Evolutionary conservation across 2,329 filamentous ascomycete genomes (phyloP), one percentile per base, ranked within the genome.

Genomic region (Nothophaeocryptopus gaeumannii): DNA sequence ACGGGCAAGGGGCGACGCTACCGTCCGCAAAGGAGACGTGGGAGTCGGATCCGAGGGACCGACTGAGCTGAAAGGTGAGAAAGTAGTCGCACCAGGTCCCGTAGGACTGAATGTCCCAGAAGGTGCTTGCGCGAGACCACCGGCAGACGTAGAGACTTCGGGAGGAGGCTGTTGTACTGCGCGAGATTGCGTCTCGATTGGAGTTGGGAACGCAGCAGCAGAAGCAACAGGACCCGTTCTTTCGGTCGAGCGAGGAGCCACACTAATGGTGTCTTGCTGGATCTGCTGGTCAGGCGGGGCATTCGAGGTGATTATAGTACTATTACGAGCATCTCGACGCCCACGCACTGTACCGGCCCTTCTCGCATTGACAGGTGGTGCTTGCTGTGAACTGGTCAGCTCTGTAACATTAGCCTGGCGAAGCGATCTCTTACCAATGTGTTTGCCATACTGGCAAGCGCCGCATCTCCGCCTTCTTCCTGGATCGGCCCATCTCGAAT

Each of bases 301-400:
- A 45, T 53, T 53, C 44, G 45, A 51, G 41, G 44, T 59, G 34
- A 61, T 50, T 45, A 93, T 92, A 47, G 96, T 84, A 1, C 91
- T 96, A 70, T 95, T 95, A 51, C 92, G 83, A 55, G 95, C 89
- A 67, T 97, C 92, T 65, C 93, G 82, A 53, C 93, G 86, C 44
- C 93, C 93, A 59, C 93, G 82, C 12, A 95, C 76, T 11, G 90
- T 96, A 39, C 88, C 86, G 11, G 81, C 74, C 51, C 71, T 68
- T 35, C 70, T 69, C 13, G 51, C 49, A 29, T 56, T 58, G 20
- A 56, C 80, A 14, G 89, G 83, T 48, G 83, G 79, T 20, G 72
- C 70, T 68, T 78, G 69, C 70, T 33, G 13, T 3, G 11, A 7
- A 11, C 5, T 15, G 14, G 14, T 48, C 8, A 35, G 15, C 8